Conservation (phyloP, 495 filamentous ascomycete genomes). For the Trichodelitschia bisporula region DNA sequence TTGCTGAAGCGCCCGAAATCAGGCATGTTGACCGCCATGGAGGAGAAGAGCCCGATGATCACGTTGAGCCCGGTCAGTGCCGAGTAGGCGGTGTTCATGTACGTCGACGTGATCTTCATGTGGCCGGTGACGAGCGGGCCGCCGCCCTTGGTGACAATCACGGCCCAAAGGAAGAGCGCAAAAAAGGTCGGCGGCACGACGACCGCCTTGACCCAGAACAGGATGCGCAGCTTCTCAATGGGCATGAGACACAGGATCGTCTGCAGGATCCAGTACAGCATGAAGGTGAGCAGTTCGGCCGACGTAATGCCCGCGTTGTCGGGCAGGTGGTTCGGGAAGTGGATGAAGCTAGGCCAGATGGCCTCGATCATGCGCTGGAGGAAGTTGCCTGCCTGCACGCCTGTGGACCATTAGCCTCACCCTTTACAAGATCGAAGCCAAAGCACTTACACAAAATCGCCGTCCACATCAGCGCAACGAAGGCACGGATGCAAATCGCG, state of each 20-base stretch:
- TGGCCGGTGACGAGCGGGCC: constrained; percentile 15
- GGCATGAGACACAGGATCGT: constrained; percentile 14
- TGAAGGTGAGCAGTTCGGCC: constrained; percentile 22
- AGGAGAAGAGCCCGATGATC: constrained; percentile 21
- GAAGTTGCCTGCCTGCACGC: constrained; percentile 22
- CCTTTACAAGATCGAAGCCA: constrained; percentile 26
- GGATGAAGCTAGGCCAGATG: constrained; percentile 47
- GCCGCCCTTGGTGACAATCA: constrained; percentile 9
- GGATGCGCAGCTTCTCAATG: constrained; percentile 9
- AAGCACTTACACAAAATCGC: constrained; percentile 11
- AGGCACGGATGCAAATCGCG: constrained; percentile 20
- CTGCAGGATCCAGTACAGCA: constrained; percentile 25
- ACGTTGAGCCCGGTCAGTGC: constrained; percentile 20
- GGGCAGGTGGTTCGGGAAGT: constrained; percentile 25
- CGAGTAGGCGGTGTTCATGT: constrained; percentile 20
- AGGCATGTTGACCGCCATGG: constrained; percentile 21
- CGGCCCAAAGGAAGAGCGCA: constrained; percentile 12
- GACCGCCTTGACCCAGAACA: constrained; percentile 11
- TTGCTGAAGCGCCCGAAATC: constrained; percentile 18
- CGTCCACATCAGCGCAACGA: constrained; percentile 5
- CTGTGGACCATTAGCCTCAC: constrained; percentile 23
- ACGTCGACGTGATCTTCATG: constrained; percentile 14
- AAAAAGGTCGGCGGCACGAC: constrained; percentile 11
- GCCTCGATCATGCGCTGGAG: constrained; percentile 23
- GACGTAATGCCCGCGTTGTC: constrained; percentile 20